These are phyloP conservation scores for Lagerstroemia speciosa DNA, from an alignment of 345 rosid species.

Conservation along the genomic window DNA sequence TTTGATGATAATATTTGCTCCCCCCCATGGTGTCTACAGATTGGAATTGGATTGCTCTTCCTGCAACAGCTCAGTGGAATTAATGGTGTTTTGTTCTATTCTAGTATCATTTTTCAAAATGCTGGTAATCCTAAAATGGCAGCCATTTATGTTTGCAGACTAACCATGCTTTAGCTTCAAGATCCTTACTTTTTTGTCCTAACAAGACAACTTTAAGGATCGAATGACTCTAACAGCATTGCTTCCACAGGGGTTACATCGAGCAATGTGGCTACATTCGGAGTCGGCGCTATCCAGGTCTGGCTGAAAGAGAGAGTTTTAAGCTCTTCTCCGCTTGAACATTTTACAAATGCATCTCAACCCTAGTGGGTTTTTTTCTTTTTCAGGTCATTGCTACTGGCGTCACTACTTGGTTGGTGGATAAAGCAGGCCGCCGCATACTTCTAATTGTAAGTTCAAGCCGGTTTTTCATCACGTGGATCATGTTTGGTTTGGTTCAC, in stretches of 20 bases:
- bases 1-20: constrained; percentile 2
- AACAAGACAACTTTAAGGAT: background rate
- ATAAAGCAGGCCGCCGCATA: constrained; percentile 77
- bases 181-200: background rate
- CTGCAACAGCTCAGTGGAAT: constrained; percentile 90
- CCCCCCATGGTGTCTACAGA: constrained; percentile 33
- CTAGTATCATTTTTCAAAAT: constrained; percentile 63
- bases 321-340: background rate
- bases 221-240: background rate
- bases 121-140: constrained; percentile 40
- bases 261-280: constrained; percentile 68
- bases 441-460: constrained; percentile 67
- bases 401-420: constrained; percentile 68
- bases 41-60: constrained; percentile 79
- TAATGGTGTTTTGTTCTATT: constrained; percentile 82
- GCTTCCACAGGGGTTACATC: constrained; percentile 55
- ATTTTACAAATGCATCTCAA: background rate
- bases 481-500: background rate
- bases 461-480: constrained; percentile 1
- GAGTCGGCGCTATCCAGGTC: constrained; percentile 88
- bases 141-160: background rate
- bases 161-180: background rate
- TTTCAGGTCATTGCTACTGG: constrained; percentile 71
- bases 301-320: constrained; percentile 11
- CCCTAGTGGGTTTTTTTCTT: background rate